These are phyloP conservation scores for Colletotrichum sp. DNA, from an alignment of 2,329 filamentous ascomycete species.

Conservation along the genomic window DNA sequence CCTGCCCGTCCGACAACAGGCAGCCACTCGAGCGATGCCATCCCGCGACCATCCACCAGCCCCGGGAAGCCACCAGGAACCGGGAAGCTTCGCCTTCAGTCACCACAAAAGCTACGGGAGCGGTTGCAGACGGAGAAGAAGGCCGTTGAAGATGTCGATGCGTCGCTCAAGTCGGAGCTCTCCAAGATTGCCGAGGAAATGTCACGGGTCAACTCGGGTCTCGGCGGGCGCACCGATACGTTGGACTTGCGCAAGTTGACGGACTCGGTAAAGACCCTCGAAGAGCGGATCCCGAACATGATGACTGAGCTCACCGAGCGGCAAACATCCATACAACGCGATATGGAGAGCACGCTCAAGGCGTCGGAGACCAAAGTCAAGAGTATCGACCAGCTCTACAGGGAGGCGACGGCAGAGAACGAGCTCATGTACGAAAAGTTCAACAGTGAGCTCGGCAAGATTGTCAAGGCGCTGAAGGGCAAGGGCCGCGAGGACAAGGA, in stretches of 20 bases:
- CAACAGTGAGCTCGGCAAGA: slow-evolving; percentile 87
- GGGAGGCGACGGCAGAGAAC: slow-evolving; percentile 87
- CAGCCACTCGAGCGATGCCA: slow-evolving; percentile 26
- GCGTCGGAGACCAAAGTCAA: slow-evolving; percentile 80
- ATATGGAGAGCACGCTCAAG: slow-evolving; percentile 74
- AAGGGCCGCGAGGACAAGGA: slow-evolving; percentile 80
- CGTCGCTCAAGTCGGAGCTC: slow-evolving; percentile 75
- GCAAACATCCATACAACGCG: slow-evolving; percentile 68
- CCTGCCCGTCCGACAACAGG: slow-evolving; percentile 37
- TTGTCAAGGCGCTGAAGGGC: slow-evolving; percentile 75
- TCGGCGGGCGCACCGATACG: slow-evolving; percentile 38
- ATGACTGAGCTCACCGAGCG: slow-evolving; percentile 64
- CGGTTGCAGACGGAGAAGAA: slow-evolving; percentile 83
- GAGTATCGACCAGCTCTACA: slow-evolving; percentile 86
- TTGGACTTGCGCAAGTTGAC: slow-evolving; percentile 55
- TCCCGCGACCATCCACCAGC: slow-evolving; percentile 31
- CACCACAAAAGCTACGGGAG: slow-evolving; percentile 79
- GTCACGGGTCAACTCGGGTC: slow-evolving; percentile 55
- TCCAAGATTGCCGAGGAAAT: slow-evolving; percentile 83
- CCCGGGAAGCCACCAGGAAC: slow-evolving; percentile 45
- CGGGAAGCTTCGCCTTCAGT: slow-evolving; percentile 70
- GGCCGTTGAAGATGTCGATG: slow-evolving; percentile 72
- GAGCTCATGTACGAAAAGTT: slow-evolving; percentile 91
- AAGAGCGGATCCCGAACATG: slow-evolving; percentile 66
- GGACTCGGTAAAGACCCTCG: slow-evolving; percentile 67